A percentile compares a stretch with the other conserved stretches of the same genome.
Evolutionary conservation across 805 yeast genomes (phyloP).

Genomic region (Teunomyces panamensis): DNA sequence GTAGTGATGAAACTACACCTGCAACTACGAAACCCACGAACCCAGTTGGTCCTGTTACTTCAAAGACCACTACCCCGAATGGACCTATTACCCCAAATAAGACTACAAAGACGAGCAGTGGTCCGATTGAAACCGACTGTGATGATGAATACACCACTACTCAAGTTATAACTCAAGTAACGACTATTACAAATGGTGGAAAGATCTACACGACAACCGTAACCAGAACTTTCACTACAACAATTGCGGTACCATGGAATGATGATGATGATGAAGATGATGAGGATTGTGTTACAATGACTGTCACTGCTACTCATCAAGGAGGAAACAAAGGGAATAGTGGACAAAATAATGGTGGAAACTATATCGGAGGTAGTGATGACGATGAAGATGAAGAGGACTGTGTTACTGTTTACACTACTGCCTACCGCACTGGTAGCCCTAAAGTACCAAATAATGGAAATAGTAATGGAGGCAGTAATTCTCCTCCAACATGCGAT

Average conservation of each 20-base stretch:
- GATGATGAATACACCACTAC: slow-evolving; percentile 3
- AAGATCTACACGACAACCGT: not conserved
- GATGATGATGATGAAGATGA: slow-evolving; percentile 11
- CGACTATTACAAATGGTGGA: not conserved
- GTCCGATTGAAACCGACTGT: slow-evolving; percentile 2
- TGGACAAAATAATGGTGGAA: slow-evolving; percentile 3
- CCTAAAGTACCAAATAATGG: slow-evolving; percentile 4
- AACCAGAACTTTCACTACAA: slow-evolving; percentile 1
- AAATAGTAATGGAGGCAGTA: slow-evolving; percentile 1
- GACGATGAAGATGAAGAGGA: slow-evolving; percentile 8
- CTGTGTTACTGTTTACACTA: slow-evolving; percentile 9
- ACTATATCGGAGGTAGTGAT: slow-evolving; percentile 2
- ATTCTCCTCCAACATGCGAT: slow-evolving; percentile 12
- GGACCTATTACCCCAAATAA: not conserved
- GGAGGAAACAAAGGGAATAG: slow-evolving; percentile 2
- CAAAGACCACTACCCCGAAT: not conserved
- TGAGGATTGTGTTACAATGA: slow-evolving; percentile 4
- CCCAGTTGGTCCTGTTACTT: not conserved
- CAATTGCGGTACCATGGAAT: slow-evolving; percentile 1
- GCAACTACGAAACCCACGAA: slow-evolving; percentile 3
- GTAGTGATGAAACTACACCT: slow-evolving; percentile 5
- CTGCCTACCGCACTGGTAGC: slow-evolving; percentile 6
- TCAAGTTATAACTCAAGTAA: not conserved
- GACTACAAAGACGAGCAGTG: not conserved
- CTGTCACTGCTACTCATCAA: slow-evolving; percentile 1